These are phyloP conservation scores for Pseudomassariella vexata DNA, from an alignment of 2,329 filamentous ascomycete genomes.

Conservation along the genomic window DNA sequence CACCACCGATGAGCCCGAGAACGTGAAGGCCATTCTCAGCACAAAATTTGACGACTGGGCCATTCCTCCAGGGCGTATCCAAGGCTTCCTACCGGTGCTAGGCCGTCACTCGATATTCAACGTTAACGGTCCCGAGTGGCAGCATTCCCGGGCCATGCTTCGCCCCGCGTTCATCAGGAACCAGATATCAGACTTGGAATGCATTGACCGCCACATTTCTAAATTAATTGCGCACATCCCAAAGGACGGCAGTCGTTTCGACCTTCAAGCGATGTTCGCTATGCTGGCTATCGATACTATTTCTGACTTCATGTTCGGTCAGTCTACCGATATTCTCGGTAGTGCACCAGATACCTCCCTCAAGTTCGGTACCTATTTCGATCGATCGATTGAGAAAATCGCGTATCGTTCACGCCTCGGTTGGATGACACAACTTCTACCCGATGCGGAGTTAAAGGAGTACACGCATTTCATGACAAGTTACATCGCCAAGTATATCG, in stretches of 20 bases:
- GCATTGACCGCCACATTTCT: slow-evolving; percentile 64
- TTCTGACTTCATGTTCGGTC: slow-evolving; percentile 57
- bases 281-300: slow-evolving; percentile 61
- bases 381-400: slow-evolving; percentile 35
- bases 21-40: slow-evolving; percentile 7
- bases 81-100: slow-evolving; percentile 35
- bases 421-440: slow-evolving; percentile 27
- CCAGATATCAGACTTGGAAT: slow-evolving; percentile 60
- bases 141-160: slow-evolving; percentile 44
- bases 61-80: slow-evolving; percentile 30
- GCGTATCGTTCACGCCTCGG: slow-evolving; percentile 33
- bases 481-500: slow-evolving; percentile 32
- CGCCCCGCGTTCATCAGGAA: slow-evolving; percentile 47
- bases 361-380: slow-evolving; percentile 43
- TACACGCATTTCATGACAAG: slow-evolving; percentile 34
- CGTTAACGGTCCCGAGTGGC: slow-evolving; percentile 47
- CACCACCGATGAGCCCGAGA: slow-evolving; percentile 19
- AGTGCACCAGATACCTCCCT: slow-evolving; percentile 27
- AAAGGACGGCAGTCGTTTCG: slow-evolving; percentile 45
- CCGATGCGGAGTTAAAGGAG: slow-evolving; percentile 30
- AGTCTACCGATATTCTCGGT: slow-evolving; percentile 34
- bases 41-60: slow-evolving; percentile 39
- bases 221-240: slow-evolving; percentile 56
- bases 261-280: slow-evolving; percentile 60
- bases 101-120: slow-evolving; percentile 49